Conservation (phyloP, 768 basidiomycete species). For the Daedalea quercina region DNA sequence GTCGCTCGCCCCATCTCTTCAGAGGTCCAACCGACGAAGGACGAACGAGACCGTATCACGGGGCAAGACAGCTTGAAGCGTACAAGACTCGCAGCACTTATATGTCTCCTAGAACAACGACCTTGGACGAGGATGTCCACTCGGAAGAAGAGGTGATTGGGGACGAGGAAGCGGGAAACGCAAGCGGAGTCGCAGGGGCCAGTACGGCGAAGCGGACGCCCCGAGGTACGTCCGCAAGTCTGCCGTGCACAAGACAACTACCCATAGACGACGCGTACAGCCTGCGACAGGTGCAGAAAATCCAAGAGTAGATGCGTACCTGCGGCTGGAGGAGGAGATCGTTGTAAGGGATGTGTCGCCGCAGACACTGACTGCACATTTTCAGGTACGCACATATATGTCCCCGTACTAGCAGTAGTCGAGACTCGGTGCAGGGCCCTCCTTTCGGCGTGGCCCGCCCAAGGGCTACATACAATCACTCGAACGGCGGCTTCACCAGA, state of each 20-base stretch:
- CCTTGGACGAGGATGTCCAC: neutral
- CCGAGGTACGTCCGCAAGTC: neutral
- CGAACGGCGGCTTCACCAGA: conserved; percentile 85
- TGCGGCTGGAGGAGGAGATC: conserved; percentile 52
- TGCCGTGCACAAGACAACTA: neutral
- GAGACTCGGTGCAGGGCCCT: conserved; percentile 43
- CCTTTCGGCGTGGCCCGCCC: conserved; percentile 79
- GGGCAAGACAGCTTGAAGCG: no score
- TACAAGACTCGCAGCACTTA: no score
- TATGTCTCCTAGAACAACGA: no score
- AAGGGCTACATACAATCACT: conserved; percentile 92
- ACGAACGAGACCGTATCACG: no score
- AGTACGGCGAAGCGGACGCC: neutral
- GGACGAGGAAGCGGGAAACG: neutral
- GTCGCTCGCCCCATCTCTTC: no score
- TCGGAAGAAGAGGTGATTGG: neutral
- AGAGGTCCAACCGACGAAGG: no score
- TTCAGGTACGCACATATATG: conserved; percentile 48
- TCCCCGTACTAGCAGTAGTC: conserved; percentile 34
- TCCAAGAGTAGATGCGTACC: conserved; percentile 85
- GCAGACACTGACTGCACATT: conserved; percentile 33
- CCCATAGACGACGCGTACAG: conserved; percentile 27
- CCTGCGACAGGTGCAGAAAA: conserved; percentile 84
- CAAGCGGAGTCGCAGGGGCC: neutral
- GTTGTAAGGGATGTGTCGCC: conserved; percentile 51